Conservation (phyloP, 805 yeast genomes). For the Metschnikowia santaceciliae region DNA sequence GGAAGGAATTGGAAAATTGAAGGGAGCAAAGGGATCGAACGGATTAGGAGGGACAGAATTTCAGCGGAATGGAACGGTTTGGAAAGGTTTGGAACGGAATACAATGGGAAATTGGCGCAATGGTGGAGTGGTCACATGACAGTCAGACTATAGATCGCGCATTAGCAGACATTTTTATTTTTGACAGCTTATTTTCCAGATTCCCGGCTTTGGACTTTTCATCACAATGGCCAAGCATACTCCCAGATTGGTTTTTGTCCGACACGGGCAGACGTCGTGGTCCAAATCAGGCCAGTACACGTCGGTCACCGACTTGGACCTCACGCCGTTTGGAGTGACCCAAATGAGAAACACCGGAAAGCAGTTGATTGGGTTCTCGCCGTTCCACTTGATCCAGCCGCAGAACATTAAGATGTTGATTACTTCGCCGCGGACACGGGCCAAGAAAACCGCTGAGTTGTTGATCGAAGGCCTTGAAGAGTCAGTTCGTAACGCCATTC, state of each 20-base stretch:
- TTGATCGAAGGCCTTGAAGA: constrained; percentile 49
- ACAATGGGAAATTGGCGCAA: too few species aligned
- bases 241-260: constrained; percentile 68
- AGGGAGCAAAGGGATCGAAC: too few species aligned
- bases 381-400: constrained; percentile 59
- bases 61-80: too few species aligned
- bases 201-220: too few species aligned
- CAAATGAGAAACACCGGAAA: constrained; percentile 76
- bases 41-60: too few species aligned
- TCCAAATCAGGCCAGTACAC: constrained; percentile 92
- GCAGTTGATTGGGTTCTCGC: constrained; percentile 55
- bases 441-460: constrained; percentile 67
- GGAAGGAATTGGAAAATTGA: too few species aligned
- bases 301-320: constrained; percentile 73
- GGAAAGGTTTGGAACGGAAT: too few species aligned
- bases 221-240: constrained; percentile 25
- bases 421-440: constrained; percentile 80
- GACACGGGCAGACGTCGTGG: constrained; percentile 96
- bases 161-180: neutral
- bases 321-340: constrained; percentile 72
- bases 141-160: neutral
- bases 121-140: neutral
- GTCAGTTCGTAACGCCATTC: constrained; percentile 39
- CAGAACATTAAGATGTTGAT: constrained; percentile 57
- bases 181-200: too few species aligned